A percentile compares a stretch with the other conserved stretches of the same genome.
phyloP scores from a whole-genome alignment of 306 rosid genomes.

The Sophora flavescens region DNA sequence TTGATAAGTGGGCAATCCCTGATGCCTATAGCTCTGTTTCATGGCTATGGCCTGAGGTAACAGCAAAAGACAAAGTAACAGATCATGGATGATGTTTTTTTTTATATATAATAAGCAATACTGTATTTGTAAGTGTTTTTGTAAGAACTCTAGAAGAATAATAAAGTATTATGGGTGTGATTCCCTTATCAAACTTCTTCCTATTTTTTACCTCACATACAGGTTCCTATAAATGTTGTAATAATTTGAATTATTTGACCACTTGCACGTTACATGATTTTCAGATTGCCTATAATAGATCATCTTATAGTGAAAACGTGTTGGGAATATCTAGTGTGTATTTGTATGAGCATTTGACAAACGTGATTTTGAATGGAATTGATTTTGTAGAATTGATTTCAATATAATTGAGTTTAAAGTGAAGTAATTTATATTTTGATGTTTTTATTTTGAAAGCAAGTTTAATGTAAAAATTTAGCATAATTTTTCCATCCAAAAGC shows the following conservation, averaged over 20 bases:
- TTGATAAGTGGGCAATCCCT: constrained; percentile 38
- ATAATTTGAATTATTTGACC: constrained; percentile 38
- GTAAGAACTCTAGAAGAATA: constrained; percentile 31
- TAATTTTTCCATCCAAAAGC: too few relatives aligned
- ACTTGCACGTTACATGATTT: constrained; percentile 34
- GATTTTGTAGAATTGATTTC: too few relatives aligned
- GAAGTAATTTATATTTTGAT: too few relatives aligned
- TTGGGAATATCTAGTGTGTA: too few relatives aligned
- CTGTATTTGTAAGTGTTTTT: constrained; percentile 46
- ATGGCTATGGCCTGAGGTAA: constrained; percentile 39
- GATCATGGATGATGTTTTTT: constrained; percentile 49
- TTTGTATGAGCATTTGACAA: too few relatives aligned
- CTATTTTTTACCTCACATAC: constrained; percentile 34
- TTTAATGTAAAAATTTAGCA: too few relatives aligned
- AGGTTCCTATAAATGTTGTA: constrained; percentile 35
- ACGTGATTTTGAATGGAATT: too few relatives aligned
- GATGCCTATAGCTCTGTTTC: constrained; percentile 28
- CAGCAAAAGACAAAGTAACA: constrained; percentile 52
- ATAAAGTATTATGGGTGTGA: background rate
- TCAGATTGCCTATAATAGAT: constrained; percentile 27
- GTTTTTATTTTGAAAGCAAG: too few relatives aligned
- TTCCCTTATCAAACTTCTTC: constrained; percentile 25
- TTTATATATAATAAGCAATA: constrained; percentile 3
- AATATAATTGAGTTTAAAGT: too few relatives aligned
- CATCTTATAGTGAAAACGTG: background rate